Base-by-base conservation (phyloP, 2,329 filamentous ascomycete genomes). In the Iodosphaeria phyllophila region DNA sequence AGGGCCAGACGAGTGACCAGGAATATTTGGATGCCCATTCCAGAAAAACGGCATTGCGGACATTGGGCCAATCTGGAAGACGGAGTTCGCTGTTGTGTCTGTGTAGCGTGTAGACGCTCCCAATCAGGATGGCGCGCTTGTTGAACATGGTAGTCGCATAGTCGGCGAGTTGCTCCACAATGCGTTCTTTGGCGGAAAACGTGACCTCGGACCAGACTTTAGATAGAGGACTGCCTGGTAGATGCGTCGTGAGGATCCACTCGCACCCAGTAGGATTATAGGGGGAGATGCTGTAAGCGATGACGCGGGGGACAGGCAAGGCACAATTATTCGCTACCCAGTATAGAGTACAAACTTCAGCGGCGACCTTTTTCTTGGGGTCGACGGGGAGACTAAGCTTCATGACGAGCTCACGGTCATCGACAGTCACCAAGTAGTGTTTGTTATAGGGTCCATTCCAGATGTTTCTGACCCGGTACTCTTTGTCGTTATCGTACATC, bases 391-490 rank as follows among this genome's bases (percentile, higher is more conserved):
- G 30, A 21, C 27, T 34, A 5, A 44, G 20, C 8, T 42, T 39
- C 31, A 44, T 32, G 14, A 42, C 25, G 54, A 38, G 59, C 48
- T 20, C 20, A 6, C 30, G 26, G 12, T 28, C 16, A 4, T 28
- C 30, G 16, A 32, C 35, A 3, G 21, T 22, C 12, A 46, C 34
- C 2, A 24, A 24, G 23, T 42, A 46, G 5, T 43, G 27, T 27
- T 34, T 39, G 31, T 28, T 40, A 5, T 29, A 34, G 5, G 15
- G 5, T 5, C 41, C 40, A n/a, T 39, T 21, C 23, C 35, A 35
- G 3, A 33, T 19, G n/a, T 33, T 28, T n/a, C 24, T 19, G 13
- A 42, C 35, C 2, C 17, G 5, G 25, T 36, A 42, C 5, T 32
- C 16, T 16, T n/a, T n/a, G n/a, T n/a, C n/a, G n/a, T n/a, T n/a